These are phyloP conservation scores for Thraustochytrium striatum DNA, from an alignment of 352 stramenopile genomes.

Conservation along the genomic window DNA sequence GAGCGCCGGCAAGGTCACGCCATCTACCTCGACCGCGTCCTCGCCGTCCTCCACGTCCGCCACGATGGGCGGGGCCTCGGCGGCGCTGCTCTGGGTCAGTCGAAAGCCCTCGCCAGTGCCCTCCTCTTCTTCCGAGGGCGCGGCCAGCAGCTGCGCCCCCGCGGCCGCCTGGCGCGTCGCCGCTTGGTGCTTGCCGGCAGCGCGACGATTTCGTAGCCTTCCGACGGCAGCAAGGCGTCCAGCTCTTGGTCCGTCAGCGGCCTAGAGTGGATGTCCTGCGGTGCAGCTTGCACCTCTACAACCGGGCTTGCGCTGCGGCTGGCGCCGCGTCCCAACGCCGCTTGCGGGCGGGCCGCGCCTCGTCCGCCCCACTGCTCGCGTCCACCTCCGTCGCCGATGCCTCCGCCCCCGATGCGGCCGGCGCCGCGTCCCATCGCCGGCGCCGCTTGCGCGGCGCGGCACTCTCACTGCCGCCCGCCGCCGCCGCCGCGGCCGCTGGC, in stretches of 20 bases:
- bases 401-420: background rate
- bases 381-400: no score
- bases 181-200: slow-evolving; percentile 85
- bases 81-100: slow-evolving; percentile 57
- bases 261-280: no score
- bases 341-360: no score
- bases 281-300: no score
- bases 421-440: background rate
- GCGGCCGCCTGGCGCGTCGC: slow-evolving; percentile 69
- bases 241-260: slow-evolving; percentile 88
- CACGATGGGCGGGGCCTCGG: slow-evolving; percentile 63
- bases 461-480: background rate
- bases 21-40: slow-evolving; percentile 63
- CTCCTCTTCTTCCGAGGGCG: slow-evolving; percentile 83
- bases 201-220: slow-evolving; percentile 90
- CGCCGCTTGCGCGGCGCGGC: background rate
- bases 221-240: slow-evolving; percentile 90
- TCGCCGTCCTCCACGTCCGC: slow-evolving; percentile 77
- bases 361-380: no score
- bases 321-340: no score
- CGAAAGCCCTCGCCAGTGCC: background rate
- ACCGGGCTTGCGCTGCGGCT: no score
- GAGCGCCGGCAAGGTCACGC: background rate
- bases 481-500: background rate
- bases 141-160: slow-evolving; percentile 84